These are phyloP conservation scores for Gymnopus androsaceus DNA, from an alignment of 1,284 basidiomycete species.

Conservation along the genomic window DNA sequence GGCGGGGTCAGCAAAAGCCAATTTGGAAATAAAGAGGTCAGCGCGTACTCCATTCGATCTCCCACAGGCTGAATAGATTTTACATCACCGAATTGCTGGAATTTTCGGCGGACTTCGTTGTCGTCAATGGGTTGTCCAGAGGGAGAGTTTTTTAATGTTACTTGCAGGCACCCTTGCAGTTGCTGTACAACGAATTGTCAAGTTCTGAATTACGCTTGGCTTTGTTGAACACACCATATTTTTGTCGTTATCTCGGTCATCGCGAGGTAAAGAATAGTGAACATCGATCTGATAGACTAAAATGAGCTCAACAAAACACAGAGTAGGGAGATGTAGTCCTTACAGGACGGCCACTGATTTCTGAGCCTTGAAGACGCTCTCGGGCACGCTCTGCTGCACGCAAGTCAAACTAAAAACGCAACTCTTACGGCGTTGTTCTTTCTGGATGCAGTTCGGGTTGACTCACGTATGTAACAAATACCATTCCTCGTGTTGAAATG, in stretches of 20 bases:
- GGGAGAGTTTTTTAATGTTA: conserved; percentile 71
- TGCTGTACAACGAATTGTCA: conserved; percentile 38
- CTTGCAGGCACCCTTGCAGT: conserved; percentile 81
- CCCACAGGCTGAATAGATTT: conserved; percentile 72
- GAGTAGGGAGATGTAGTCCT: conserved; percentile 38
- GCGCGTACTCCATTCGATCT: conserved; percentile 66
- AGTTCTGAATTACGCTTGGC: background rate
- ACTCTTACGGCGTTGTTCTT: conserved; percentile 10
- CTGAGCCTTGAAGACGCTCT: conserved; percentile 83
- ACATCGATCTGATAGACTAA: conserved; percentile 81
- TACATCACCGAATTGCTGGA: conserved; percentile 88
- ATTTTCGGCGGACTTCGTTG: conserved; percentile 79
- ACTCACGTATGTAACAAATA: conserved; percentile 96
- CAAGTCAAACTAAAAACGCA: conserved; percentile 73
- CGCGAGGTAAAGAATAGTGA: conserved; percentile 93
- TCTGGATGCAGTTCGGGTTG: background rate
- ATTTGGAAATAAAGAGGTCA: background rate
- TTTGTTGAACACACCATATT: conserved; percentile 68
- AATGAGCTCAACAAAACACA: conserved; percentile 8
- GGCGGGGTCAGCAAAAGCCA: conserved; percentile 3
- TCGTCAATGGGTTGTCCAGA: conserved; percentile 76
- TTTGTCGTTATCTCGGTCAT: conserved; percentile 87
- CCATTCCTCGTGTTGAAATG: conserved; percentile 91
- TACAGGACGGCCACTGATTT: conserved; percentile 83
- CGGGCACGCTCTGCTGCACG: conserved; percentile 89